Evolutionary conservation across 139 green algal genomes (phyloP).

Genomic region (Asterochloris sp.): DNA sequence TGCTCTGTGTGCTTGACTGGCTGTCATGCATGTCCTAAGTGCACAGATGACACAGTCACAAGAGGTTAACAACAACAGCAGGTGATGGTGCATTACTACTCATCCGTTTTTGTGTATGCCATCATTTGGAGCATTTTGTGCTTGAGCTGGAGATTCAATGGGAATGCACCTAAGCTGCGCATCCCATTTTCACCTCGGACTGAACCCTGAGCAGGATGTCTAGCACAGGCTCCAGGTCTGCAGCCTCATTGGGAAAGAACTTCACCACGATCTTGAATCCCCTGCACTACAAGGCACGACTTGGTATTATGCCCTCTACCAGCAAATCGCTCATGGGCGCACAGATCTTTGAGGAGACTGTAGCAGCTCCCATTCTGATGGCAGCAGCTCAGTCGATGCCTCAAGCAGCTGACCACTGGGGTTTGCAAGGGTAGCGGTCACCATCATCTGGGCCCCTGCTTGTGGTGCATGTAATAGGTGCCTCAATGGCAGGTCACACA

Average conservation of each 20-base stretch:
- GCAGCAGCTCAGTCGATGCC: too few relatives aligned
- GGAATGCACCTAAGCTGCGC: neutral
- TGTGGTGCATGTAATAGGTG: too few relatives aligned
- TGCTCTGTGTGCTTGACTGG: too few relatives aligned
- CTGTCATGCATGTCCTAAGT: neutral
- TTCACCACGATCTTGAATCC: conserved; percentile 85
- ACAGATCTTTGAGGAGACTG: too few relatives aligned
- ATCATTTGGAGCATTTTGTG: neutral
- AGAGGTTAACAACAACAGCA: neutral
- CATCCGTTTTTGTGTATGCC: neutral
- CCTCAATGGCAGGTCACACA: too few relatives aligned
- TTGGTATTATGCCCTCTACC: too few relatives aligned
- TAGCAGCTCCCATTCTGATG: too few relatives aligned
- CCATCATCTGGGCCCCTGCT: too few relatives aligned
- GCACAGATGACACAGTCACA: neutral
- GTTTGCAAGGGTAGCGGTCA: too few relatives aligned
- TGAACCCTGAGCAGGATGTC: conserved; percentile 43
- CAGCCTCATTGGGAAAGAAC: conserved; percentile 87
- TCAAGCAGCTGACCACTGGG: too few relatives aligned
- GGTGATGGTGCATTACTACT: neutral
- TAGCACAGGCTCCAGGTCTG: conserved; percentile 78
- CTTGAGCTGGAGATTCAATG: neutral
- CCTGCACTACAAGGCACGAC: conserved; percentile 16
- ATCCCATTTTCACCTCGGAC: neutral
- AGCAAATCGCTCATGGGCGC: too few relatives aligned